Percentiles rank a stretch among this genome's conserved stretches.
Conservation (phyloP, 345 rosid genomes). For the Rubroshorea leprosula region DNA sequence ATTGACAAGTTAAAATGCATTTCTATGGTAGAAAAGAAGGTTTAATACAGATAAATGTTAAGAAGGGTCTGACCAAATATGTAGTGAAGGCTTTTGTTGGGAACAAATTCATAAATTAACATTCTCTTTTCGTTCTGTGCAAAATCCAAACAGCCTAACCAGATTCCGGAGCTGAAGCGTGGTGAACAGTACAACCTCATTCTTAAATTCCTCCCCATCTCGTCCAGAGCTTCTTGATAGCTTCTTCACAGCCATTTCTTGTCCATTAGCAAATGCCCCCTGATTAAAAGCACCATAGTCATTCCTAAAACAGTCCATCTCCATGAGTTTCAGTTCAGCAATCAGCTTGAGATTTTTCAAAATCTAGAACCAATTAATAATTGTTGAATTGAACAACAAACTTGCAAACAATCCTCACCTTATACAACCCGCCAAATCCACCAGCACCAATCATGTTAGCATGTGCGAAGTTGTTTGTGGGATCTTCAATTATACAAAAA, state of each 20-base stretch:
- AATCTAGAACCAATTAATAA: background rate
- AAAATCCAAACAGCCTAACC: background rate
- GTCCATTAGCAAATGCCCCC: conserved; percentile 17
- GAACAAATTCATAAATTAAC: conserved; percentile 21
- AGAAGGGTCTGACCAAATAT: background rate
- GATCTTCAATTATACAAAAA: background rate
- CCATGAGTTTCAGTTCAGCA: background rate
- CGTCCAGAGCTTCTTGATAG: conserved; percentile 16
- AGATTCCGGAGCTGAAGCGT: conserved; percentile 28
- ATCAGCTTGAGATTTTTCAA: background rate
- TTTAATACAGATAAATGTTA: no score
- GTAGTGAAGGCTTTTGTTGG: conserved; percentile 23
- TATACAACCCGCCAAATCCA: conserved; percentile 13
- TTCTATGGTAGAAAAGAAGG: background rate
- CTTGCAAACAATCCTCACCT: background rate
- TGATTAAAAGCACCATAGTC: background rate
- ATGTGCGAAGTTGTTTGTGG: background rate
- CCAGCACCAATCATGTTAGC: conserved; percentile 5
- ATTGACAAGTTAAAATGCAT: no score
- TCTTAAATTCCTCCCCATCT: conserved; percentile 25
- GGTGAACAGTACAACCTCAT: conserved; percentile 22
- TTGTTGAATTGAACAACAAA: background rate
- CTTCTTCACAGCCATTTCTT: conserved; percentile 22
- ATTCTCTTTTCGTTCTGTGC: conserved; percentile 24
- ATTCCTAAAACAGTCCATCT: background rate